phyloP scores from a whole-genome alignment of 176 grass and related monocot species.

The Eremochloa ophiuroides region DNA sequence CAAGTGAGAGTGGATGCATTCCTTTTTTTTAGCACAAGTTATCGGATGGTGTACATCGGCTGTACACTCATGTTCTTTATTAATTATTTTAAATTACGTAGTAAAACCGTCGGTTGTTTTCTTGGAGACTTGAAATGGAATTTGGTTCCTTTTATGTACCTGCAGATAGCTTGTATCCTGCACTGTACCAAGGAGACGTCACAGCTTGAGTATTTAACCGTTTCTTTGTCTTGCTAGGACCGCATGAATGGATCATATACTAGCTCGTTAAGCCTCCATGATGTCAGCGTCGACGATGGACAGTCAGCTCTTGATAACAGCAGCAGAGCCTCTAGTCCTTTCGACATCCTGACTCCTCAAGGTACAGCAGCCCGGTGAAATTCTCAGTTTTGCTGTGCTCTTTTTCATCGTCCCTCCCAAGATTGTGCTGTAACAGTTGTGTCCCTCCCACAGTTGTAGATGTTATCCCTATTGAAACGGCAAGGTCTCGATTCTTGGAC shows the following conservation, averaged over 20 bases:
- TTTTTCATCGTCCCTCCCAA: background rate
- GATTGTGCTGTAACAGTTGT: background rate
- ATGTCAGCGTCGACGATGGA: conserved; percentile 60
- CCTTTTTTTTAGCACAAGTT: too few species aligned
- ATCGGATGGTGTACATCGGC: too few species aligned
- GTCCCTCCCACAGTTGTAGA: conserved; percentile 36
- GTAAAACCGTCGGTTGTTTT: background rate
- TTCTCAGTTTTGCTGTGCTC: background rate
- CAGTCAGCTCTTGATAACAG: conserved; percentile 56
- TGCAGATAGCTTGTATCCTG: background rate
- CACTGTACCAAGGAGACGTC: background rate
- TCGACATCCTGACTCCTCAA: conserved; percentile 57
- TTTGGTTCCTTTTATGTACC: background rate
- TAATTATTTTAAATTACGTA: too few species aligned
- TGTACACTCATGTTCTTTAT: too few species aligned
- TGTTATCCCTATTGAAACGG: conserved; percentile 66
- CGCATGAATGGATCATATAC: conserved; percentile 58
- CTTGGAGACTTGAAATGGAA: background rate
- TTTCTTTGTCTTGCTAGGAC: conserved; percentile 37
- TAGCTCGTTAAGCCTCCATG: conserved; percentile 58
- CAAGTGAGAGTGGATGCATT: too few species aligned
- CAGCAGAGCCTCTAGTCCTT: conserved; percentile 61
- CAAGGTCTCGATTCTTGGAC: conserved; percentile 69
- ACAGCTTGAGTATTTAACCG: background rate
- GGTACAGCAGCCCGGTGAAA: conserved; percentile 39